Base-by-base conservation (phyloP, 345 rosid species). In the Atalantia buxifolia region DNA sequence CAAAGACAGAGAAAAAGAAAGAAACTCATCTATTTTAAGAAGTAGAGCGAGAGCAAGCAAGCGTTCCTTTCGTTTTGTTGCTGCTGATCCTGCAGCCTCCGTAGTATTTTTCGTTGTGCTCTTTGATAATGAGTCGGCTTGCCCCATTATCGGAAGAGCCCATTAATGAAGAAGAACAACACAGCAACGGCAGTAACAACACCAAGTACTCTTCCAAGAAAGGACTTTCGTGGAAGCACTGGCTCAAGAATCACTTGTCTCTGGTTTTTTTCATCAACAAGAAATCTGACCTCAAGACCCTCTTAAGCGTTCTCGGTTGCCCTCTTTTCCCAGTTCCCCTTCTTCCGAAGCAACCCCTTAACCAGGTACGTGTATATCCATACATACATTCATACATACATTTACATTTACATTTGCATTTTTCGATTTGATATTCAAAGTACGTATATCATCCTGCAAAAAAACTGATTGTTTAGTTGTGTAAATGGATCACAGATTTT, bases 71-170 rank as follows among this genome's bases (percentile, higher is more conserved):
- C 70, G 9, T 35, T 40, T 66, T 21, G 50, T 12, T 45, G 50
- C 50, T 45, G 50, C 50, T 45, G 50, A 69, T 22, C 30, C 72
- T 56, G 40, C 71, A 22, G 6, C 75, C 53, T 30, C 60, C 55
- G 3, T n/a, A 45, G n/a, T 57, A 56, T 21, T 33, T 66, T 36
- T 24, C 60, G 35, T 45, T 45, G 0, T 12, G 50, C 16, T 45
- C 50, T 45, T 45, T 13, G 50, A 45, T 45, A 18, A 93, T 88
- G 92, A 89, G 83, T 69, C 90, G 98, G 61, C 91, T 93, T 50
- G 92, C 98, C n/a, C 92, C 97, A 48, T 80, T 93, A 53, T 88
- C 91, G 50, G 98, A 93, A 79, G 98, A 93, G 64, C 96, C 96
- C 81, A 78, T 80, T 31, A 87, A 83, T 84, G 89, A 88, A 67